Percentiles rank a stretch among this genome's conserved stretches.
Conservation (phyloP, 1,284 basidiomycete genomes). For the Moesziomyces antarcticus region DNA sequence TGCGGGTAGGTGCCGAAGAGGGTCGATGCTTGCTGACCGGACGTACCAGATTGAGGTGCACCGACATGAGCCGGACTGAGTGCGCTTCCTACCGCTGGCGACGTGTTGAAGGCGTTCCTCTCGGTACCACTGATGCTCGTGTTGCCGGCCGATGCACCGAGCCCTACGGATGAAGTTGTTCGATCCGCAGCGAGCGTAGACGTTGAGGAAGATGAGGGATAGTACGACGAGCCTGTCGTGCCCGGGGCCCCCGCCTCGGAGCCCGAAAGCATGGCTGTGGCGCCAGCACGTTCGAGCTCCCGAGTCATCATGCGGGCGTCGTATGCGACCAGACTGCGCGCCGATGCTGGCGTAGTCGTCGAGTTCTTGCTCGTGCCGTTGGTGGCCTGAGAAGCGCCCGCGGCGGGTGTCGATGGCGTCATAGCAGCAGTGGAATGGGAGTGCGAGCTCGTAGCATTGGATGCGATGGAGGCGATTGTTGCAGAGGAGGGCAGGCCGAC, state of each 20-base stretch:
- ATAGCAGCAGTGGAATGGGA: slow-evolving; percentile 31
- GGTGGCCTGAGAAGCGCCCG: slow-evolving; percentile 3
- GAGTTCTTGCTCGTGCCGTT: slow-evolving; percentile 10
- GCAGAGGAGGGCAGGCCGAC: slow-evolving; percentile 34
- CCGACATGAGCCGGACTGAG: slow-evolving; percentile 4
- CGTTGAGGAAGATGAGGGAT: slow-evolving; percentile 13
- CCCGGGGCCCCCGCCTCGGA: slow-evolving; percentile 18
- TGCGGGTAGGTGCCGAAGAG: slow-evolving; percentile 19
- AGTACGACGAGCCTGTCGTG: slow-evolving; percentile 3
- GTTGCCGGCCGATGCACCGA: background rate
- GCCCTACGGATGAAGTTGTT: slow-evolving; percentile 6
- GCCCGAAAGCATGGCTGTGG: slow-evolving; percentile 39
- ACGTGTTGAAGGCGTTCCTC: slow-evolving; percentile 9
- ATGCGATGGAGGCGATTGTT: slow-evolving; percentile 44
- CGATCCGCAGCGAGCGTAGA: slow-evolving; percentile 25
- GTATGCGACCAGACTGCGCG: slow-evolving; percentile 25
- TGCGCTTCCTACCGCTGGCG: slow-evolving; percentile 20
- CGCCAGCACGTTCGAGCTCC: slow-evolving; percentile 50
- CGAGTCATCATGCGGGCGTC: slow-evolving; percentile 48
- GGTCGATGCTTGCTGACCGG: background rate
- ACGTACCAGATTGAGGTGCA: slow-evolving; percentile 11
- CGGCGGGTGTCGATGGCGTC: slow-evolving; percentile 25
- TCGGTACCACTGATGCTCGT: slow-evolving; percentile 3
- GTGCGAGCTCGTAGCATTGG: slow-evolving; percentile 47
- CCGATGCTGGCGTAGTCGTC: slow-evolving; percentile 30